Conservation (phyloP, 148 eudicot species). For the Rhododendron henanense region DNA sequence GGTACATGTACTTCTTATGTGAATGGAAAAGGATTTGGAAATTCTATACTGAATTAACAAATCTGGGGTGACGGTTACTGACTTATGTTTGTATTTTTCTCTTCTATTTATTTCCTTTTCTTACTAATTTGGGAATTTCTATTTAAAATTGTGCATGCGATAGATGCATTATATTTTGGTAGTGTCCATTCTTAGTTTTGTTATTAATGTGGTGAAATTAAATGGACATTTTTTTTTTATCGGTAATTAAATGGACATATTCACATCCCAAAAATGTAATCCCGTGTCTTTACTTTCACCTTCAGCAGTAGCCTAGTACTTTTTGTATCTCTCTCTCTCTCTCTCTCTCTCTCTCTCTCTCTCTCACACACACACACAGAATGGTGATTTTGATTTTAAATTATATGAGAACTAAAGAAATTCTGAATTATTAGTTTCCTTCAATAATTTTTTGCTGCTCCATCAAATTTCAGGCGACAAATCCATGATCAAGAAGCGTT, state of each 20-base stretch:
- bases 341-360: too few relatives aligned
- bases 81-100: neutral
- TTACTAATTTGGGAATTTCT: too few relatives aligned
- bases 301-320: too few relatives aligned
- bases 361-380: too few relatives aligned
- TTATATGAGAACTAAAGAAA: neutral
- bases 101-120: too few relatives aligned
- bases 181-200: neutral
- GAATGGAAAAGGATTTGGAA: neutral
- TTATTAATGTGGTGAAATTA: too few relatives aligned
- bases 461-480: slow-evolving; percentile 28
- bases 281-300: too few relatives aligned
- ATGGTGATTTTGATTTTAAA: neutral
- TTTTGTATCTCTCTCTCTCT: too few relatives aligned
- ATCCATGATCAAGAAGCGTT: slow-evolving; percentile 36
- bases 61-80: neutral
- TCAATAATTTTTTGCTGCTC: neutral
- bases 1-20: neutral
- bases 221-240: too few relatives aligned
- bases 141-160: neutral
- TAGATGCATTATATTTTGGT: neutral
- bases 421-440: neutral
- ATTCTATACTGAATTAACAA: neutral
- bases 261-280: too few relatives aligned
- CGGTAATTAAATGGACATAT: too few relatives aligned